These are phyloP conservation scores for Boechera divaricarpa DNA, from an alignment of 345 rosid genomes.

Conservation along the genomic window DNA sequence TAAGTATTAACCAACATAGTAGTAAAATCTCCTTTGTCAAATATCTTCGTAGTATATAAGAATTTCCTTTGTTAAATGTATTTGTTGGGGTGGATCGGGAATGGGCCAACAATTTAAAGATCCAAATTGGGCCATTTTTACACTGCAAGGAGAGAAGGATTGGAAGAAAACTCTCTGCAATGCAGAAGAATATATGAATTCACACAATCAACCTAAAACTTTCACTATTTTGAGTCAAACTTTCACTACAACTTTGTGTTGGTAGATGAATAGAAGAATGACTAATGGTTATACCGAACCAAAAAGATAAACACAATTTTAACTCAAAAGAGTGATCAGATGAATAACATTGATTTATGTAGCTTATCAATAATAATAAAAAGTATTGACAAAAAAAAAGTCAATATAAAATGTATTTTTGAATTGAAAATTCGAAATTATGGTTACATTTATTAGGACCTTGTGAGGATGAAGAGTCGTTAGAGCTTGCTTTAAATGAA, in stretches of 20 bases:
- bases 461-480: neutral
- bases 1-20: neutral
- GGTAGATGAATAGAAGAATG: neutral
- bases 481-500: constrained; percentile 14
- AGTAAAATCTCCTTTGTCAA: no score
- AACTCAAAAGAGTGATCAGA: neutral
- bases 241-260: neutral
- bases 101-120: no score
- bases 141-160: no score
- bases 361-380: neutral
- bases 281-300: neutral
- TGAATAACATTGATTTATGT: neutral
- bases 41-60: no score
- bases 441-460: constrained; percentile 5
- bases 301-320: constrained; percentile 1
- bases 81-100: no score
- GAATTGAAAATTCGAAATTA: neutral
- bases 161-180: no score
- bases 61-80: no score
- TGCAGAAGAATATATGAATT: no score
- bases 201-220: neutral
- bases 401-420: neutral
- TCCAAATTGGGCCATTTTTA: no score
- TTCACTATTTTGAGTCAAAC: neutral
- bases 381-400: neutral